Conservation (phyloP, 805 yeast genomes). For the Debaryomyces maramus region DNA sequence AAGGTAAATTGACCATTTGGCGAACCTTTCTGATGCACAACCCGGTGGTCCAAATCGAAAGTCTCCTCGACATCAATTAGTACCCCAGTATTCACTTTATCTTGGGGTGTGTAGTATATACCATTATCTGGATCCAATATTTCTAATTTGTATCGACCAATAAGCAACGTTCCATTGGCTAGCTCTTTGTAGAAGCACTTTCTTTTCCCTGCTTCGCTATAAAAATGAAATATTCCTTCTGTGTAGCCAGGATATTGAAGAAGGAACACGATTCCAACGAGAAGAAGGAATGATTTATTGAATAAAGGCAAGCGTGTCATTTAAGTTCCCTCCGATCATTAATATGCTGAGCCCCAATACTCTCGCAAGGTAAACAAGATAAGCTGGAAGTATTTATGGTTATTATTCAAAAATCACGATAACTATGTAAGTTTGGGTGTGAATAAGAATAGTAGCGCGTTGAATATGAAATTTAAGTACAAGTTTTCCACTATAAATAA, state of each 20-base stretch:
- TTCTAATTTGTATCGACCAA: slow-evolving; percentile 52
- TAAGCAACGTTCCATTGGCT: slow-evolving; percentile 47
- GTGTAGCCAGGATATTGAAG: not conserved
- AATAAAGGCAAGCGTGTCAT: not conserved
- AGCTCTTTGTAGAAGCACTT: slow-evolving; percentile 60
- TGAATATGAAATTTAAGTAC: too few relatives aligned
- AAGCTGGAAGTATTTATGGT: too few relatives aligned
- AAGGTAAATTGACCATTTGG: slow-evolving; percentile 27
- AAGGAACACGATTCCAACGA: not conserved
- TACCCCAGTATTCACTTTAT: slow-evolving; percentile 28
- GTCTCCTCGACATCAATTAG: slow-evolving; percentile 49
- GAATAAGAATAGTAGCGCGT: too few relatives aligned
- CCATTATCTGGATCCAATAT: slow-evolving; percentile 37
- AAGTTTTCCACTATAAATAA: too few relatives aligned
- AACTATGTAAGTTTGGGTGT: too few relatives aligned
- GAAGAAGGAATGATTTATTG: not conserved
- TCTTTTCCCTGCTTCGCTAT: slow-evolving; percentile 50
- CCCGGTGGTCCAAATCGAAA: slow-evolving; percentile 20
- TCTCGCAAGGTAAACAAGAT: too few relatives aligned
- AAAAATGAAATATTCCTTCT: slow-evolving; percentile 42
- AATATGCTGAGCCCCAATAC: too few relatives aligned
- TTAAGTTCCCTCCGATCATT: too few relatives aligned
- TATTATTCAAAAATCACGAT: too few relatives aligned
- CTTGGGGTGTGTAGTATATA: slow-evolving; percentile 29
- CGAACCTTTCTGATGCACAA: slow-evolving; percentile 26